phyloP scores from a whole-genome alignment of 768 basidiomycete species.

The Mycena capillaripes region DNA sequence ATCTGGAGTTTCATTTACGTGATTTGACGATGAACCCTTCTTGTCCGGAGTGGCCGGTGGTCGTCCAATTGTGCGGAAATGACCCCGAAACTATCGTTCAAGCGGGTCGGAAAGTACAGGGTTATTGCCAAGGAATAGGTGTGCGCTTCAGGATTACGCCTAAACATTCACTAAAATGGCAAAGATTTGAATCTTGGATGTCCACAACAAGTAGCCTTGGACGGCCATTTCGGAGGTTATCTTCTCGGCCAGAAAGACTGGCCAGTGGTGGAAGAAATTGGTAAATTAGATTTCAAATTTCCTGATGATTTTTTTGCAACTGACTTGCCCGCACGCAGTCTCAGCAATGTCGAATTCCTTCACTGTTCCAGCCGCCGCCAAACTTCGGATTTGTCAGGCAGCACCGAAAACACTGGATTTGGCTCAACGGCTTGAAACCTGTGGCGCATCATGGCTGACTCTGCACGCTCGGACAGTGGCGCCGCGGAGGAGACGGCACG shows the following conservation, averaged over 20 bases:
- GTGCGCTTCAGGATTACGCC: conserved; percentile 32
- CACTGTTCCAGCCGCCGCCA: conserved; percentile 74
- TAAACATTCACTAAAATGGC: conserved; percentile 15
- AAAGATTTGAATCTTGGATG: conserved; percentile 87
- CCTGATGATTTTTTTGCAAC: background rate
- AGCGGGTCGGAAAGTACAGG: conserved; percentile 72
- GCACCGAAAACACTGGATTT: conserved; percentile 67
- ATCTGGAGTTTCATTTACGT: conserved; percentile 72
- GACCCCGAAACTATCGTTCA: conserved; percentile 71
- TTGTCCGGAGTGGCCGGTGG: conserved; percentile 60
- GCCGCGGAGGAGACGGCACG: conserved; percentile 76
- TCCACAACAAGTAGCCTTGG: conserved; percentile 77
- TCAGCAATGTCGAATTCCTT: conserved; percentile 75
- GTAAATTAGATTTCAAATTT: conserved; percentile 54
- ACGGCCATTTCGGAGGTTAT: conserved; percentile 82
- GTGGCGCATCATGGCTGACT: conserved; percentile 79
- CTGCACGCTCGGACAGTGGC: conserved; percentile 84
- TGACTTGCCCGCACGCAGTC: conserved; percentile 51
- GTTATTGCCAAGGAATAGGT: conserved; percentile 81
- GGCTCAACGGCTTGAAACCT: conserved; percentile 69
- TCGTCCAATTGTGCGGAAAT: conserved; percentile 83
- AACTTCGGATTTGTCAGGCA: conserved; percentile 73
- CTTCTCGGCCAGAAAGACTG: conserved; percentile 81
- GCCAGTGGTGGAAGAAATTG: conserved; percentile 75
- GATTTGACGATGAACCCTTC: conserved; percentile 58